These are phyloP conservation scores for Rutstroemia sydowiana DNA, from an alignment of 2,329 filamentous ascomycete species.

Conservation along the genomic window DNA sequence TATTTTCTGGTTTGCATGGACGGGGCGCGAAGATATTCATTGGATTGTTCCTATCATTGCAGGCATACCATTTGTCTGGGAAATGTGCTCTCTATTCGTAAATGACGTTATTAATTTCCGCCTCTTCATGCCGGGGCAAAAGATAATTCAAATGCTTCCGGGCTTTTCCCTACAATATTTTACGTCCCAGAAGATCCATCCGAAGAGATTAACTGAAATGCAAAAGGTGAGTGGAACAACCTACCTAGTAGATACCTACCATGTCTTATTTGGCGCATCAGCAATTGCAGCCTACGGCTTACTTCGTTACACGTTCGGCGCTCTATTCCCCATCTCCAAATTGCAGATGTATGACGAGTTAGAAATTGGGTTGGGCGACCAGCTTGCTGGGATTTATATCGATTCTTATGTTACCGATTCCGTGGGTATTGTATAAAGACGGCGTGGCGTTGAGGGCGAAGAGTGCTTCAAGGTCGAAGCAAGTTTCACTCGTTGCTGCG, in stretches of 20 bases:
- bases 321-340: conserved; percentile 53
- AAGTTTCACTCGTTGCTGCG: too few relatives aligned
- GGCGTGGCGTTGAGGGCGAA: conserved; percentile 27
- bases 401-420: conserved; percentile 42
- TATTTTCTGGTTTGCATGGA: conserved; percentile 56
- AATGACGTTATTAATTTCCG: too few relatives aligned
- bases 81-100: conserved; percentile 50
- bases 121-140: too few relatives aligned
- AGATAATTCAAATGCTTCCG: too few relatives aligned
- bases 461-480: conserved; percentile 9
- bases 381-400: conserved; percentile 37
- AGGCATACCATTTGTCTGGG: conserved; percentile 50
- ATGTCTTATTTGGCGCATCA: conserved; percentile 46
- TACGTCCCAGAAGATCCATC: too few relatives aligned
- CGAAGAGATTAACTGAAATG: too few relatives aligned
- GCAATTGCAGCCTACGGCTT: conserved; percentile 53
- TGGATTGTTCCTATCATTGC: conserved; percentile 45
- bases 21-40: conserved; percentile 43
- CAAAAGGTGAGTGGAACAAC: conserved; percentile 28
- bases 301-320: conserved; percentile 47
- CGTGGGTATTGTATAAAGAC: conserved; percentile 45
- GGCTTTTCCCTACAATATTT: too few relatives aligned
- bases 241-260: conserved; percentile 50
- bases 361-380: conserved; percentile 34
- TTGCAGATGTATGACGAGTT: conserved; percentile 40